A percentile compares a stretch with the other conserved stretches of the same genome.
Evolutionary conservation across 305 asterid species (phyloP).

Genomic region (Withania somnifera): DNA sequence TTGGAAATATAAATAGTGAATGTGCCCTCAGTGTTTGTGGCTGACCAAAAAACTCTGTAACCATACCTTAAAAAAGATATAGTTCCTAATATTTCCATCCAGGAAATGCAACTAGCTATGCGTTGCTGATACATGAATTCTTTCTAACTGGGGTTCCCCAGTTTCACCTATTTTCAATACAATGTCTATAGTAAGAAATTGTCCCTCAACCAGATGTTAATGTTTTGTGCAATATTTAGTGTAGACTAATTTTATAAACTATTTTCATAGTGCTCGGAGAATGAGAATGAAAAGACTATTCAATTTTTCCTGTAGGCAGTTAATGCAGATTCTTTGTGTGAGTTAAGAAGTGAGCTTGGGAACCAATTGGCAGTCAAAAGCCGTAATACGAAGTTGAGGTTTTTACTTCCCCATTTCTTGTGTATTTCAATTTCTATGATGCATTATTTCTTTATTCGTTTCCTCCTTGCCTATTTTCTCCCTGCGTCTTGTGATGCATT

Average conservation of each 20-base stretch:
- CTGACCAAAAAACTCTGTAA: not conserved
- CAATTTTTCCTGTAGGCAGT: slow-evolving; percentile 42
- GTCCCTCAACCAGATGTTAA: not conserved
- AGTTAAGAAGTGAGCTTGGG: slow-evolving; percentile 85
- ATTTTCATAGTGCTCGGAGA: not conserved
- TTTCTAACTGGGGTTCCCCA: not conserved
- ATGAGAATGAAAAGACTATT: not conserved
- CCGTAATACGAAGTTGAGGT: slow-evolving; percentile 64
- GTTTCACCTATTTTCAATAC: not conserved
- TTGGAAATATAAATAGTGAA: not conserved
- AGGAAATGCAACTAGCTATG: not conserved
- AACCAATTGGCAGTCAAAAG: slow-evolving; percentile 73
- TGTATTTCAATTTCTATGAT: not conserved
- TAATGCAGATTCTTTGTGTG: slow-evolving; percentile 54
- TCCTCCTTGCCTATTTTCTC: not conserved
- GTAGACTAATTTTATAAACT: not conserved
- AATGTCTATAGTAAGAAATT: not conserved
- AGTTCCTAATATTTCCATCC: not conserved
- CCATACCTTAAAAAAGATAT: not conserved
- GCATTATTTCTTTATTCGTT: not conserved
- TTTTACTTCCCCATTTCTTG: slow-evolving; percentile 12
- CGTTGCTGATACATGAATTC: not conserved
- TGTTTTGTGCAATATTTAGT: not conserved
- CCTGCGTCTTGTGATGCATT: not conserved
- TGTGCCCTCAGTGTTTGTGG: not conserved